Evolutionary conservation across 2,329 filamentous ascomycete species (phyloP), one percentile per base, ranked within the genome.

Genomic region (Penicillium griseofulvum): DNA sequence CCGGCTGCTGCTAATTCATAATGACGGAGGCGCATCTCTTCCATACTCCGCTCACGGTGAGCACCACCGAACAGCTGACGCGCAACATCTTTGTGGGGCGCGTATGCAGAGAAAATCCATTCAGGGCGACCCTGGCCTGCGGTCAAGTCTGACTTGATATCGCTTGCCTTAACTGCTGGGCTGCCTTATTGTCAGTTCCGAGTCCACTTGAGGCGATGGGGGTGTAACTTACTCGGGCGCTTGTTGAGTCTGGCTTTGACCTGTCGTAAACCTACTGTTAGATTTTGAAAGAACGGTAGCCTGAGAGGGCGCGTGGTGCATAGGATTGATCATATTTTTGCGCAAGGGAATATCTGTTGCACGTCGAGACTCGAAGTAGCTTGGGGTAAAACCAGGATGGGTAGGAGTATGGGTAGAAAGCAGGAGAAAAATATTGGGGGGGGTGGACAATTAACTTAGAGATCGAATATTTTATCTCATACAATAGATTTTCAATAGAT

Each of bases 31-130:
- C 91, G 83, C 70, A 96, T 83, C 74, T 97, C 93, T 71, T 97
- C 93, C 38, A 89, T 88, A 67, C 91, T 96, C 71, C 91, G 88
- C 71, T 97, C 93, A 17, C 91, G 83, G 6, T 84, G 80, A 42
- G 80, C 81, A 1, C 91, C 91, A 49, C 91, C 91, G 66, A 96
- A 92, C 1, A 97, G 80, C 73, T 96, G 91, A 17, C 85, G 84
- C 0, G 92, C 92, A 1, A 88, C 85, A 64, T 91, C 84, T 65
- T 79, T 82, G 4, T 88, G 88, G 0, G 92, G 91, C 0, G 87
- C 90, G 72, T 96, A 97, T 22, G 88, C 83, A 1, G 92, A 96
- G 24, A 97, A 81, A 5, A 94, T 87, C 89, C 92, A 97, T 79
- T 84, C 76, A 17, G 93, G 93, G 9, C 83, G 81, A 57, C 94